Base-by-base conservation (phyloP, 2,329 filamentous ascomycete species). In the Penicillium thymicola region DNA sequence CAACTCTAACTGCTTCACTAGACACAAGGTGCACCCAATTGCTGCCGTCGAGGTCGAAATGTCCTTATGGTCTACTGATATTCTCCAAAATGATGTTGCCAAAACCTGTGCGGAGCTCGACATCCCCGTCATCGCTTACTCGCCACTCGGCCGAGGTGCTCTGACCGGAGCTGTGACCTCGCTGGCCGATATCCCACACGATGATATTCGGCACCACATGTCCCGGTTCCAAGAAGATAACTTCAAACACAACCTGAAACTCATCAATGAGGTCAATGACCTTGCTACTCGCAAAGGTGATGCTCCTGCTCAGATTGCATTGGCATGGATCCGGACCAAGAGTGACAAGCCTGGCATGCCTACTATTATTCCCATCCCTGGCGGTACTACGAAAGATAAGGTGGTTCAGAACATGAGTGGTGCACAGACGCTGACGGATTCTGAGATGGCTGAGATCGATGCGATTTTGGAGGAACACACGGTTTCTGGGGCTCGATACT, bases 11-110 rank as follows among this genome's bases (percentile, higher is more conserved):
- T 27, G 36, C 27, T 32, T 59, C 32, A 57, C 27, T 54, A 73
- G 71, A 49, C 75, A 78, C 45, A 78, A 79, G 51, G 77, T 85
- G 41, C 78, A 81, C 60, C 82, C 81, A 18, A 81, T 87, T 47
- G 76, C 77, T 1, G 79, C 80, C 2, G 83, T 87, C 8, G 85
- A 88, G 65, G 80, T 85, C 25, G 85, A 87, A 66, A 76, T 86
- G 54, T 82, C 79, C 16, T 73, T 86, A 2, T 87, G 79, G 75
- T 74, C 75, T 6, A 83, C 81, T 2, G 79, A 85, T 27, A 80
- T 85, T 44, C 70, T 86, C 5, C 70, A 80, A 18, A 86, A 87
- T 59, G 84, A 80, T 18, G 78, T 87, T 1, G 81, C 82, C 2
- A 67, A 76, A 51, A 76, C 80, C 1, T 86, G 84, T 59, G 79